A percentile compares a stretch with the other conserved stretches of the same genome.
phyloP scores from a whole-genome alignment of 257 asterid species.

The Coffea eugenioides region DNA sequence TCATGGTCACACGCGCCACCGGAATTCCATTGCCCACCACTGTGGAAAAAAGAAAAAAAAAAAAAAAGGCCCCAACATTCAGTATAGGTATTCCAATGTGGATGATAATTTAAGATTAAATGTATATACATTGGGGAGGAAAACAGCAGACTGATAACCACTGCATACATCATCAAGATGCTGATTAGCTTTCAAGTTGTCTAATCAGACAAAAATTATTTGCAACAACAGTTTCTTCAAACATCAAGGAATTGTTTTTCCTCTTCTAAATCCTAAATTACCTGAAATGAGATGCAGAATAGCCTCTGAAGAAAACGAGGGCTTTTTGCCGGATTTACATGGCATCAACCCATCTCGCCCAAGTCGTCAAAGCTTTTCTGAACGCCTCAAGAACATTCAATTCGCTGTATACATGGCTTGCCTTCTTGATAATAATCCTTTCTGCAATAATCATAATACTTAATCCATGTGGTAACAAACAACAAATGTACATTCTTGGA shows the following conservation, averaged over 20 bases:
- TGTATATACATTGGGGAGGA: neutral
- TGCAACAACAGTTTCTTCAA: neutral
- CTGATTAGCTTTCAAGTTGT: neutral
- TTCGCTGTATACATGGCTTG: conserved; percentile 49
- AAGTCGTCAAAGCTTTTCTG: conserved; percentile 60
- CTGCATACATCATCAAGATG: neutral
- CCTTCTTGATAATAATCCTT: conserved; percentile 83
- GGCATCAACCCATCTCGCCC: conserved; percentile 70
- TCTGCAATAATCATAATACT: conserved; percentile 34
- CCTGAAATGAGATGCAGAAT: conserved; percentile 80
- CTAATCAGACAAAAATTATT: neutral
- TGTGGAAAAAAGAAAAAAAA: conserved; percentile 4
- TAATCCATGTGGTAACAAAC: neutral
- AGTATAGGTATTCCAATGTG: neutral
- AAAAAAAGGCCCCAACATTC: neutral
- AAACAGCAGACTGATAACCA: neutral
- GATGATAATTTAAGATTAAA: conserved; percentile 2
- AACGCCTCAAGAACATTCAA: conserved; percentile 65
- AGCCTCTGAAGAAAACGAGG: conserved; percentile 67
- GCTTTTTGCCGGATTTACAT: conserved; percentile 46
- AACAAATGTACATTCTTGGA: neutral
- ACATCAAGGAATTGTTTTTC: neutral
- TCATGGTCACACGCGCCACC: conserved; percentile 69
- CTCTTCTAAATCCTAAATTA: conserved; percentile 13
- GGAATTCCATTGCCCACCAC: conserved; percentile 79